Conservation (phyloP, 2,329 filamentous ascomycete species). For the Leptographium wingfieldii region DNA sequence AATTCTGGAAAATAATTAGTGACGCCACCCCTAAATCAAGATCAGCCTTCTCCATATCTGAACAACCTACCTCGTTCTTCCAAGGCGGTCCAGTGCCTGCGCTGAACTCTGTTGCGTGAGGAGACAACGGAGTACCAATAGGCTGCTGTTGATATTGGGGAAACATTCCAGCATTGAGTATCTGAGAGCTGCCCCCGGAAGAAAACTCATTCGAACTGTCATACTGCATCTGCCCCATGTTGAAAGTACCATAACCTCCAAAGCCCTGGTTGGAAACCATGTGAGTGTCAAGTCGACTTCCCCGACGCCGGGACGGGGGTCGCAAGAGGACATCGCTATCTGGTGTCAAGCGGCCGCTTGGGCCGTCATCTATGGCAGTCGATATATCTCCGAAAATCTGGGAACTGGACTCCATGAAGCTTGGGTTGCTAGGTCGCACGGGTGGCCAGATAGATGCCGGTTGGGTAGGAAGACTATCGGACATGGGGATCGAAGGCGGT, state of each 20-base stretch:
- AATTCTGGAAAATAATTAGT: slow-evolving; percentile 22
- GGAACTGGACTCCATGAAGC: slow-evolving; percentile 24
- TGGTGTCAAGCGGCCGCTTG: slow-evolving; percentile 32
- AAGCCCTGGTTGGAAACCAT: slow-evolving; percentile 19
- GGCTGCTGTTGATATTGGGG: slow-evolving; percentile 41
- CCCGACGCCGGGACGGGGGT: slow-evolving; percentile 29
- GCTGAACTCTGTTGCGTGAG: slow-evolving; percentile 63
- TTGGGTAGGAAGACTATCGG: slow-evolving; percentile 20
- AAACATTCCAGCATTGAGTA: slow-evolving; percentile 28
- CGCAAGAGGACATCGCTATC: slow-evolving; percentile 37
- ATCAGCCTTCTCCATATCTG: background rate
- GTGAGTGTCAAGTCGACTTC: slow-evolving; percentile 32
- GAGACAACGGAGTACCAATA: slow-evolving; percentile 54
- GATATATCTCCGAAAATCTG: slow-evolving; percentile 20
- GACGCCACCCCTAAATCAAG: background rate
- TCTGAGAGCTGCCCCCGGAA: slow-evolving; percentile 14
- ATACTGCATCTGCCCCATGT: slow-evolving; percentile 19
- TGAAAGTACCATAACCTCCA: slow-evolving; percentile 24
- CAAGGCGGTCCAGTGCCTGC: slow-evolving; percentile 33
- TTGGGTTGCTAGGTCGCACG: slow-evolving; percentile 24
- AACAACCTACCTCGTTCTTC: slow-evolving; percentile 39
- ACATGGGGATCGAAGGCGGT: slow-evolving; percentile 16
- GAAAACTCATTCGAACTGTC: slow-evolving; percentile 16
- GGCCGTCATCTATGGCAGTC: slow-evolving; percentile 27
- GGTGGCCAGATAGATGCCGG: slow-evolving; percentile 34